phyloP scores from a whole-genome alignment of 2,329 filamentous ascomycete species.

The Didymosphaeria variabile region DNA sequence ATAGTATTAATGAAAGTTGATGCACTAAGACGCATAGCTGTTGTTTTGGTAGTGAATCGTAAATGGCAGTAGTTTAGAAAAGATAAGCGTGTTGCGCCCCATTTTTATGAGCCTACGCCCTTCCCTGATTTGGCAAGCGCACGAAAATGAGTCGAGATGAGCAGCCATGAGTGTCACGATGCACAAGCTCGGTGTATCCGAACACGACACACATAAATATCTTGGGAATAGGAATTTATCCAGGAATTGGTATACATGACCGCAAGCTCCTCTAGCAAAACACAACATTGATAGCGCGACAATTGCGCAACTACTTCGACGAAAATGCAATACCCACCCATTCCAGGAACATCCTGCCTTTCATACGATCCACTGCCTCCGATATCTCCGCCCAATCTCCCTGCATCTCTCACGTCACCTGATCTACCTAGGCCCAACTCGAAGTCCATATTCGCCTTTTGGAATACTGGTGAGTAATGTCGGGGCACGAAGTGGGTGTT shows the following conservation, averaged over 20 bases:
- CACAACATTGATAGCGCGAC: neutral
- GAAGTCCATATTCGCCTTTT: constrained; percentile 69
- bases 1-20: no score
- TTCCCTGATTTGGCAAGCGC: neutral
- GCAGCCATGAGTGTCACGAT: neutral
- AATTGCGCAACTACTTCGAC: neutral
- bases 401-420: constrained; percentile 19
- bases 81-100: neutral
- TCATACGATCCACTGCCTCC: constrained; percentile 15
- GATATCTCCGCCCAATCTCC: constrained; percentile 13
- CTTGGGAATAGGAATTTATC: neutral
- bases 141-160: constrained; percentile 10
- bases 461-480: constrained; percentile 56
- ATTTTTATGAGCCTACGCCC: neutral
- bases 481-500: no score
- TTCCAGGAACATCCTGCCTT: constrained; percentile 20
- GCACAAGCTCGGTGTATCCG: neutral
- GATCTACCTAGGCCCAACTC: constrained; percentile 52
- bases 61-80: no score
- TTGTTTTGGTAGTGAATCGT: neutral
- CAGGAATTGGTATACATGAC: no score
- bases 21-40: no score
- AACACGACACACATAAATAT: neutral
- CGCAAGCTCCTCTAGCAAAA: neutral
- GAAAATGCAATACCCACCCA: constrained; percentile 27